Conservation (phyloP, 2,329 filamentous ascomycete genomes). For the Colletotrichum sp. region DNA sequence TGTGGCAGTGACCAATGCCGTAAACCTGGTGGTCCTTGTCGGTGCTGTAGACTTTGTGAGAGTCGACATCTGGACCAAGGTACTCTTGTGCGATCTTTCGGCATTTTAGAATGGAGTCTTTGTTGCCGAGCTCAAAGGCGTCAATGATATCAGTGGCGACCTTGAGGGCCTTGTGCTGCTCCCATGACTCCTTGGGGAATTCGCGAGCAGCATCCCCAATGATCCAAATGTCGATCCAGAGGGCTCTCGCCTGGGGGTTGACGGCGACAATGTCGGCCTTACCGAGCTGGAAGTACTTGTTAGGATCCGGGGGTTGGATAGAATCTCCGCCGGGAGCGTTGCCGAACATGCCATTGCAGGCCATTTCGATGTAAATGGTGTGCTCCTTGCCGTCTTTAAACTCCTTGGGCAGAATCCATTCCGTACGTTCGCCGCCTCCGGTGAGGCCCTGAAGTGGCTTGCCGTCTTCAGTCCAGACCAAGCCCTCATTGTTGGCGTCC, state of each 20-base stretch:
- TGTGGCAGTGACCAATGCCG: slow-evolving; percentile 95
- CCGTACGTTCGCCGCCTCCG: slow-evolving; percentile 83
- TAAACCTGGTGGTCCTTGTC: slow-evolving; percentile 79
- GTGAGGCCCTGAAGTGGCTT: slow-evolving; percentile 90
- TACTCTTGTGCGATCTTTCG: slow-evolving; percentile 86
- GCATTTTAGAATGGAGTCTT: slow-evolving; percentile 78
- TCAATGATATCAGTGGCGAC: slow-evolving; percentile 90
- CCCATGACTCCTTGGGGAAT: slow-evolving; percentile 86
- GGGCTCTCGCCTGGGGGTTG: slow-evolving; percentile 80
- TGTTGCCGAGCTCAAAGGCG: slow-evolving; percentile 79
- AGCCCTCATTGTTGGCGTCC: slow-evolving; percentile 93
- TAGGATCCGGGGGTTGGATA: slow-evolving; percentile 88
- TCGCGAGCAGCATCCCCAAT: slow-evolving; percentile 91
- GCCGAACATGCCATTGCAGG: slow-evolving; percentile 98
- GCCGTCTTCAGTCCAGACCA: slow-evolving; percentile 93
- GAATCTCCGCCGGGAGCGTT: slow-evolving; percentile 83
- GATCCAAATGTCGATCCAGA: slow-evolving; percentile 95
- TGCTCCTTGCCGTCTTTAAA: slow-evolving; percentile 89
- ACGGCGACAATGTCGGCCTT: slow-evolving; percentile 88
- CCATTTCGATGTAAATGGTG: slow-evolving; percentile 95
- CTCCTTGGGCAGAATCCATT: slow-evolving; percentile 86
- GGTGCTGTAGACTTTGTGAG: slow-evolving; percentile 80
- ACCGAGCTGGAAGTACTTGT: slow-evolving; percentile 77
- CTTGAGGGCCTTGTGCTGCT: slow-evolving; percentile 85
- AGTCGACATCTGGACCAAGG: slow-evolving; percentile 81